Base-by-base conservation (phyloP, 2,329 filamentous ascomycete genomes). In the Talaromyces sp. region DNA sequence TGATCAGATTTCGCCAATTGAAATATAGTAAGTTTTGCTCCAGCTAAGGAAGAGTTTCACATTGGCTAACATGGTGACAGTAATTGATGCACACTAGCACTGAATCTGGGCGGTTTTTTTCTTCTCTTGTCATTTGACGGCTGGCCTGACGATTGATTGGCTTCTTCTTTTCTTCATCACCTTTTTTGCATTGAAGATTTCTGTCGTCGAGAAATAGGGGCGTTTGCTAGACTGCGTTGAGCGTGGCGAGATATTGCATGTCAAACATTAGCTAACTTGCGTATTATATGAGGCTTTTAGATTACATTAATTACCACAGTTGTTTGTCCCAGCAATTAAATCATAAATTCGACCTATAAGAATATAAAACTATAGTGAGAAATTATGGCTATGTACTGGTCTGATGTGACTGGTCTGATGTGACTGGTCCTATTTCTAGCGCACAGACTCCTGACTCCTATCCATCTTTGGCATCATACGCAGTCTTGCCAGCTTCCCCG, bases 1-100 rank as follows among this genome's bases (percentile, higher is more conserved):
- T 61, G 95, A 99, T 75, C 89, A 96, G 75, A 89, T 99, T 73
- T 96, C 95, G 69, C 95, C 95, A 61, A 82, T 99, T 77, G 92
- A 97, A 79, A 98, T 99, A 71, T 99, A 99, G 76, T 78, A 73
- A 70, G 76, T 72, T 57, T 61, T 33, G 7, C 28, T 23, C 1
- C 23, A 4, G 5, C 34, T 18, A 8, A n/a, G 36, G 18, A 18
- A 52, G 36, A 12, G 33, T 4, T 31, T 33, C n/a, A 47, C 10
- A 23, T 9, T 54, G 12, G 36, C 58, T 60, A 50, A 60, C 44
- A 47, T 36, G 16, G 16, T 33, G 12, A 34, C 34, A 60, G 58
- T 60, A 60, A 60, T 56, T 60, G 53, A 60, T 42, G 44, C 44
- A 47, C 23, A 47, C 18, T 10, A 47, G 44, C 44, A 47, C 18